A percentile compares a stretch with the other conserved stretches of the same genome.
These are phyloP conservation scores for Russula abietina DNA, from an alignment of 768 basidiomycete species.

Conservation along the genomic window DNA sequence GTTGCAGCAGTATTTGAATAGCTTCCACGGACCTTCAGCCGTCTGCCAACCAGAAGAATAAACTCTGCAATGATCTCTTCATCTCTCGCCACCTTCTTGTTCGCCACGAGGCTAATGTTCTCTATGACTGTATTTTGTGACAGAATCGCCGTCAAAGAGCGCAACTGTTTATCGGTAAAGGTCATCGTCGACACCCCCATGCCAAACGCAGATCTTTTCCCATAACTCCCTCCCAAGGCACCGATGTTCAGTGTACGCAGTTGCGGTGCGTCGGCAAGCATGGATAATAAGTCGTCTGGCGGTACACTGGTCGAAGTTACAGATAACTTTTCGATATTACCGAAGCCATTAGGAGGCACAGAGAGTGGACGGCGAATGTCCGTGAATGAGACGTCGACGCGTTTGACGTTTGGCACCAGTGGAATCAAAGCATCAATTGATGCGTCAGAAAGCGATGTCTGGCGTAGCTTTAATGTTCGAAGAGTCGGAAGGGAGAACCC, in stretches of 20 bases:
- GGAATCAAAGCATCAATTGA: constrained; percentile 40
- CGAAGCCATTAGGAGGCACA: constrained; percentile 12
- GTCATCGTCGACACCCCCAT: constrained; percentile 47
- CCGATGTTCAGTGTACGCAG: constrained; percentile 51
- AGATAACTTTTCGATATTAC: constrained; percentile 52
- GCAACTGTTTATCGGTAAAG: constrained; percentile 47
- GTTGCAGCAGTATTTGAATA: not conserved
- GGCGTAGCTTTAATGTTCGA: constrained; percentile 53
- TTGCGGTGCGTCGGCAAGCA: constrained; percentile 36
- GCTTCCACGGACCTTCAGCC: constrained; percentile 23
- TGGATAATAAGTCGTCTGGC: constrained; percentile 36
- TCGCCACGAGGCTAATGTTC: constrained; percentile 56
- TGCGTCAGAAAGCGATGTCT: constrained; percentile 45
- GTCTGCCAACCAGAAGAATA: constrained; percentile 48
- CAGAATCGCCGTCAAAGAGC: constrained; percentile 39
- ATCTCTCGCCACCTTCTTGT: constrained; percentile 47
- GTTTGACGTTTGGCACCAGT: constrained; percentile 45
- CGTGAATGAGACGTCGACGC: constrained; percentile 65
- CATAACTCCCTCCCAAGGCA: constrained; percentile 47
- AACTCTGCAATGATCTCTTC: constrained; percentile 41
- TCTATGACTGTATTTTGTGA: constrained; percentile 38
- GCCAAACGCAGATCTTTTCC: constrained; percentile 32
- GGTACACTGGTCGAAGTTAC: constrained; percentile 50
- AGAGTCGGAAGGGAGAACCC: constrained; percentile 37
- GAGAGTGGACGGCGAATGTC: constrained; percentile 37